A percentile compares a stretch with the other conserved stretches of the same genome.
Conservation (phyloP, 2,329 filamentous ascomycete species). For the Oidium heveae region DNA sequence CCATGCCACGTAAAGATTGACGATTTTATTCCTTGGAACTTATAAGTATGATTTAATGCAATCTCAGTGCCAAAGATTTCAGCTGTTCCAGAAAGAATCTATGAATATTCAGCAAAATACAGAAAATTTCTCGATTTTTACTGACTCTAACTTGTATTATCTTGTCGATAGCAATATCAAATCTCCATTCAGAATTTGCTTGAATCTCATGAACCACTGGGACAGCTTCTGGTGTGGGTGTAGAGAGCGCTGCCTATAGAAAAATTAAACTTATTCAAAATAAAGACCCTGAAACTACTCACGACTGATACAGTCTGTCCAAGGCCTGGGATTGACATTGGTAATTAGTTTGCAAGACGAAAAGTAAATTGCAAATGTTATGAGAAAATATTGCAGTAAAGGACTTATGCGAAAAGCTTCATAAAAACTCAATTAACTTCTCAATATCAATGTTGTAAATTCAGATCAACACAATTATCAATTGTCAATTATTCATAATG, state of each 20-base stretch:
- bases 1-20: slow-evolving; percentile 86
- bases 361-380: no score
- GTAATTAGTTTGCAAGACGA: no score
- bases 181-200: slow-evolving; percentile 52
- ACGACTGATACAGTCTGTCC: slow-evolving; percentile 40
- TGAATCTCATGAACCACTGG: slow-evolving; percentile 26
- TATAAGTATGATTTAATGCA: slow-evolving; percentile 54
- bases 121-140: not conserved
- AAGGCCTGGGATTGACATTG: slow-evolving; percentile 51
- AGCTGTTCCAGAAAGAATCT: slow-evolving; percentile 58
- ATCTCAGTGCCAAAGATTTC: slow-evolving; percentile 93
- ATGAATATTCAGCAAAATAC: slow-evolving; percentile 15
- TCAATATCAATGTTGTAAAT: no score
- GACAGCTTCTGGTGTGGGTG: slow-evolving; percentile 14
- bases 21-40: slow-evolving; percentile 57
- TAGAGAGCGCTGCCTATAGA: slow-evolving; percentile 7
- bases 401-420: no score
- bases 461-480: no score
- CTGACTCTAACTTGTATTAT: slow-evolving; percentile 26
- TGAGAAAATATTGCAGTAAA: no score
- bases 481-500: no score
- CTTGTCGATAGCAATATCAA: slow-evolving; percentile 36
- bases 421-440: no score
- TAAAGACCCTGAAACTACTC: slow-evolving; percentile 9
- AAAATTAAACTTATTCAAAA: slow-evolving; percentile 1